Conservation (phyloP, 2,329 filamentous ascomycete genomes). For the Colletotrichum liaoningense region DNA sequence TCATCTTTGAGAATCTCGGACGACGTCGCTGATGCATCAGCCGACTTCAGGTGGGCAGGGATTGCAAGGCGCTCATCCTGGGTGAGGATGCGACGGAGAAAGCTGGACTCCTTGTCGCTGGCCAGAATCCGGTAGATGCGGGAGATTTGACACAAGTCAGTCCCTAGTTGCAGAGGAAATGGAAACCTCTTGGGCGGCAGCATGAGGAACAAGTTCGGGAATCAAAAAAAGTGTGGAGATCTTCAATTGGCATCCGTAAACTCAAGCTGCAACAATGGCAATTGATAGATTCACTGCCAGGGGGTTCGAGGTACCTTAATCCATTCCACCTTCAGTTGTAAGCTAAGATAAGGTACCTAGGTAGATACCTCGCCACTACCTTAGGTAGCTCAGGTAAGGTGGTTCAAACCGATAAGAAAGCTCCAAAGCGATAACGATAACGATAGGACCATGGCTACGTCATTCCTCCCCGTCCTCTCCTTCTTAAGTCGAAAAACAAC, state of each 20-base stretch:
- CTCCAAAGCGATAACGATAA: constrained; percentile 18
- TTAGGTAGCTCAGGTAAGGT: not conserved
- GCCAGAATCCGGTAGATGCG: constrained; percentile 72
- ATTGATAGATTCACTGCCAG: not conserved
- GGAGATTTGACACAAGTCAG: constrained; percentile 79
- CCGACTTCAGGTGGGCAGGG: constrained; percentile 28
- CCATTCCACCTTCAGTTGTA: constrained; percentile 1
- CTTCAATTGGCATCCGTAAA: not conserved
- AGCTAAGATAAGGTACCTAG: not conserved
- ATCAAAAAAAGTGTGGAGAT: not conserved
- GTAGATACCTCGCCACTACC: too few relatives aligned
- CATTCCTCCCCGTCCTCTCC: not conserved
- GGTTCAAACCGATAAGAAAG: constrained; percentile 8
- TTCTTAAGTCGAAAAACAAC: not conserved
- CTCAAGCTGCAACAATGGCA: not conserved
- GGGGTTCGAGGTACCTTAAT: not conserved
- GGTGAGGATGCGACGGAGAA: constrained; percentile 61
- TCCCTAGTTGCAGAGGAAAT: constrained; percentile 77
- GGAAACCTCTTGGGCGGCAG: constrained; percentile 61
- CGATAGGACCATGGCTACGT: constrained; percentile 31
- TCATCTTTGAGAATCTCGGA: not conserved
- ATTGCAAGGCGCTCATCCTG: constrained; percentile 49
- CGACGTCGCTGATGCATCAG: too few relatives aligned
- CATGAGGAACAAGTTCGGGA: not conserved
- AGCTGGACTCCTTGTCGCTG: constrained; percentile 52